Evolutionary conservation across 2,329 filamentous ascomycete species (phyloP), one percentile per base, ranked within the genome.

Genomic region (Scedosporium apiospermum): DNA sequence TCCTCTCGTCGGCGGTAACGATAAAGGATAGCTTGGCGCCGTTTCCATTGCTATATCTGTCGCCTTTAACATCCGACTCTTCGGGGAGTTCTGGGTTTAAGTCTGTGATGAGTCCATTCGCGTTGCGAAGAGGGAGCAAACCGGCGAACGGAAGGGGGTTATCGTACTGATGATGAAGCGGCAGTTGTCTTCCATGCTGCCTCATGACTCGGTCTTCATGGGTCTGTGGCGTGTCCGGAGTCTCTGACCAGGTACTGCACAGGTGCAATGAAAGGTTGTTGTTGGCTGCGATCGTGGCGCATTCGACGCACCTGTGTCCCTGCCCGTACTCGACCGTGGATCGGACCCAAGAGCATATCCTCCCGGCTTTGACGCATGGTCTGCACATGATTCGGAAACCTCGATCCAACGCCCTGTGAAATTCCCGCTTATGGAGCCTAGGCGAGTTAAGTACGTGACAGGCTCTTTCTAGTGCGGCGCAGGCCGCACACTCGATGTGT

Each of bases 361-460:
- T 61, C 27, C 59, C 59, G 14, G 16, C 16, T 46, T 34, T 61
- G 26, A 49, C 44, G 30, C 59, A 61, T 10, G 46, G 18, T 23
- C 46, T 34, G 59, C 59, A 61, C n/a, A 55, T 55, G 26, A 61
- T 61, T 44, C 59, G 59, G 23, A 53, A 61, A 9, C 46, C 27
- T 27, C 59, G 27, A 2, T 55, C 27, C 1, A 14, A 6, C 18
- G 46, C 46, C 44, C 46, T 16, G 41, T 16, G 6, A 30, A 38
- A 53, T 18, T 23, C 26, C 3, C 58, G 41, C 16, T 23, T 7
- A 1, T 23, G 2, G 41, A 60, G 58, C 2, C 1, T 10, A n/a
- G 23, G 14, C 14, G 58, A 60, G 23, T 23, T 3, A n/a, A 27
- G 21, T n/a, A 60, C 58, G 1, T 16, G 21, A 46, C 59, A 61